Conservation (phyloP, 2,329 filamentous ascomycete genomes). For the Neofusicoccum parvum region DNA sequence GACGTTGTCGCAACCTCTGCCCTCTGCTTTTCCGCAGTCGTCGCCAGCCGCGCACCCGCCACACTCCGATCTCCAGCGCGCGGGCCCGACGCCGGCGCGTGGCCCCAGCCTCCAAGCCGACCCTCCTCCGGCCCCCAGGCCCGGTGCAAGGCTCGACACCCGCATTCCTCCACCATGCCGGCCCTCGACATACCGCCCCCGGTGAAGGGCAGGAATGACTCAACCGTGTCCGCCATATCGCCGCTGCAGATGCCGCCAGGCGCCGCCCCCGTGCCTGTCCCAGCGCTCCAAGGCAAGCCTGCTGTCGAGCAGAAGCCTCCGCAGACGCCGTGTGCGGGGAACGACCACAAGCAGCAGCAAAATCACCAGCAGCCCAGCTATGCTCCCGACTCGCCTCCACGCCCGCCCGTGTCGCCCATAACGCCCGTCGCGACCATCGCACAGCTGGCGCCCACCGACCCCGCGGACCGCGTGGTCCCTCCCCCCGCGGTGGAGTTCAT, state of each 20-base stretch:
- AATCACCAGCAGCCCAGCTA: neutral
- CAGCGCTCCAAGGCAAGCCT: neutral
- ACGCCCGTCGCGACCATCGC: conserved; percentile 40
- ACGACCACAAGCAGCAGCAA: conserved; percentile 1
- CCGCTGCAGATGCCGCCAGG: conserved; percentile 16
- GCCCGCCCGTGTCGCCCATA: conserved; percentile 43
- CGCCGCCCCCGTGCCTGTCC: neutral
- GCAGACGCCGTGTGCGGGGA: conserved; percentile 11
- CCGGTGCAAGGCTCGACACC: neutral
- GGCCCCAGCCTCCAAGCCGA: conserved; percentile 7
- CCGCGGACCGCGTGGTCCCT: conserved; percentile 26
- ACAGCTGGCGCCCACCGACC: conserved; percentile 36
- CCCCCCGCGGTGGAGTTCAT: conserved; percentile 38
- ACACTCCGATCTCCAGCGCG: neutral
- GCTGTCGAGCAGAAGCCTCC: conserved; percentile 2
- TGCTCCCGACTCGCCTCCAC: conserved; percentile 20
- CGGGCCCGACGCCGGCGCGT: conserved; percentile 11
- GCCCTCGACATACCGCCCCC: conserved; percentile 33
- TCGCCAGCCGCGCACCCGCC: neutral
- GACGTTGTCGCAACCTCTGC: neutral
- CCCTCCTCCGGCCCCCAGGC: neutral
- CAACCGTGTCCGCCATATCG: conserved; percentile 16
- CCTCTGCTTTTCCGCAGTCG: neutral
- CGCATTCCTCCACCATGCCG: conserved; percentile 34
- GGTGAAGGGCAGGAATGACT: conserved; percentile 27